A percentile compares a stretch with the other conserved stretches of the same genome.
These are phyloP conservation scores for Acanthamoeba sp. DNA, from an alignment of 208 protist genomes.

Conservation along the genomic window DNA sequence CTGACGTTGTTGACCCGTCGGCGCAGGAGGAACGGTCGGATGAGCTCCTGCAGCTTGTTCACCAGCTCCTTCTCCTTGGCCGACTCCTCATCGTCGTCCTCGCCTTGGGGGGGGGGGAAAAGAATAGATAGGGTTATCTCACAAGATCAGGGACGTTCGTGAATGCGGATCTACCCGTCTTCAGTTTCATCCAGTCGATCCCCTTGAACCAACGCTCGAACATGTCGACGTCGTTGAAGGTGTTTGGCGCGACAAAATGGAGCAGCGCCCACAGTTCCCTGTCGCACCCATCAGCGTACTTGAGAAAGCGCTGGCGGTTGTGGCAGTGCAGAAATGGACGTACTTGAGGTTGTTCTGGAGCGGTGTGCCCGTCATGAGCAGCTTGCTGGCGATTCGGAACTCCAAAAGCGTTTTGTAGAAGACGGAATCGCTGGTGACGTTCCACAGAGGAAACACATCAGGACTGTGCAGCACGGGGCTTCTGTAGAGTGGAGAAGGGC, in stretches of 20 bases:
- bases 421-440: constrained; percentile 76
- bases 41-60: constrained; percentile 89
- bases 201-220: constrained; percentile 66
- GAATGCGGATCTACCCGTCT: background rate
- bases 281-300: background rate
- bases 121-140: no score
- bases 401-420: constrained; percentile 84
- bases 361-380: constrained; percentile 92
- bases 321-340: background rate
- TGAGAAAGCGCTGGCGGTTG: background rate
- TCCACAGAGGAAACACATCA: background rate
- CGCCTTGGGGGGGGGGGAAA: background rate
- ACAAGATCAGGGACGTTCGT: no score
- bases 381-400: constrained; percentile 81
- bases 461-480: background rate
- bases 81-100: constrained; percentile 2
- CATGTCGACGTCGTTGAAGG: constrained; percentile 83
- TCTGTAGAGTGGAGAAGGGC: background rate
- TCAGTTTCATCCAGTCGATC: constrained; percentile 26
- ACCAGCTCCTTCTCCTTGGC: constrained; percentile 80
- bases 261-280: constrained; percentile 92
- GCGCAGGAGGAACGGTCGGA: constrained; percentile 86
- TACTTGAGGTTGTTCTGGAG: constrained; percentile 88
- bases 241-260: constrained; percentile 92
- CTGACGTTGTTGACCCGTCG: constrained; percentile 90